Conservation (phyloP, 2,329 filamentous ascomycete genomes). For the Aureobasidium pullulans region DNA sequence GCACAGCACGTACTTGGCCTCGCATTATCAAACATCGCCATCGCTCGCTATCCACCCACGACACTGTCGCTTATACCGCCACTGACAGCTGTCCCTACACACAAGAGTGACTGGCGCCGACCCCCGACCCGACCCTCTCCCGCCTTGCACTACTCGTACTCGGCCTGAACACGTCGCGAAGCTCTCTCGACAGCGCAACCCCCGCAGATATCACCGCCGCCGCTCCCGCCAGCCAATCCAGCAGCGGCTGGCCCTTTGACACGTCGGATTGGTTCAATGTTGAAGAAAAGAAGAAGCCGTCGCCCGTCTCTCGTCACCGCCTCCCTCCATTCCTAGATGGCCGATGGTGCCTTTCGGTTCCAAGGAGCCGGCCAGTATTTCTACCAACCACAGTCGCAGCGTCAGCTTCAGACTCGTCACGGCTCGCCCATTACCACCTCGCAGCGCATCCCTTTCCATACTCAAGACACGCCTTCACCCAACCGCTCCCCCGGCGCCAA, state of each 20-base stretch:
- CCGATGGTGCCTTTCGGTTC: conserved; percentile 60
- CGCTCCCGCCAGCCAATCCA: conserved; percentile 10
- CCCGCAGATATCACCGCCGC: neutral
- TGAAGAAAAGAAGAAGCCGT: conserved; percentile 41
- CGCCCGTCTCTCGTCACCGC: conserved; percentile 34
- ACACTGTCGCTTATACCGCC: neutral
- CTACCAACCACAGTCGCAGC: conserved; percentile 45
- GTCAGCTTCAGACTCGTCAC: conserved; percentile 39
- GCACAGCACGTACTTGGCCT: conserved; percentile 9
- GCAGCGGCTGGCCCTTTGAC: conserved; percentile 12
- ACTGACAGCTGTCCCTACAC: neutral
- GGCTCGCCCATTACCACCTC: conserved; percentile 37
- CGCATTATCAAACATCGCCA: neutral
- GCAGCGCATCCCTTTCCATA: conserved; percentile 32
- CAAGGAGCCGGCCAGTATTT: conserved; percentile 55
- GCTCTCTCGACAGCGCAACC: neutral
- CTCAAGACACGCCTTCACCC: conserved; percentile 48
- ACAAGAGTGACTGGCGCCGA: neutral
- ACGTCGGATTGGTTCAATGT: conserved; percentile 33
- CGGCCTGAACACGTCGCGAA: conserved; percentile 5
- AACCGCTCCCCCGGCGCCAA: conserved; percentile 49
- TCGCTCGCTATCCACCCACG: conserved; percentile 5
- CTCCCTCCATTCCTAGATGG: conserved; percentile 50
- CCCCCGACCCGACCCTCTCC: neutral
- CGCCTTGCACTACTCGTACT: neutral